A percentile compares a stretch with the other conserved stretches of the same genome.
Conservation (phyloP, 2,329 filamentous ascomycete genomes). For the Fusarium proliferatum region DNA sequence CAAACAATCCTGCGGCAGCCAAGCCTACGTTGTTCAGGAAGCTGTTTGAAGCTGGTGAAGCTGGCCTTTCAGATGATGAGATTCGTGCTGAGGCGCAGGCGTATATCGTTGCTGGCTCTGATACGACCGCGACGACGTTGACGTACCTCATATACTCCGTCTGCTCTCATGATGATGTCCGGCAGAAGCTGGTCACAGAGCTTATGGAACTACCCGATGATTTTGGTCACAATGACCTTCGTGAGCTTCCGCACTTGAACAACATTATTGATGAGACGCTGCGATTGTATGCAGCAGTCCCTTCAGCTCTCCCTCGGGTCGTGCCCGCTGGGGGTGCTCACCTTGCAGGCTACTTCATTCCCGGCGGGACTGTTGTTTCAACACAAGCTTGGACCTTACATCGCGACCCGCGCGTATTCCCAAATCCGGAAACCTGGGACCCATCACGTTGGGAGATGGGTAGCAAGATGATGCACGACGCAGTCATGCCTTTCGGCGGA, state of each 20-base stretch:
- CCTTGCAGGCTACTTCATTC: neutral
- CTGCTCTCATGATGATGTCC: accelerated
- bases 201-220: accelerated
- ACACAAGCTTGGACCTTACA: neutral
- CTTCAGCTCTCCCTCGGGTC: neutral
- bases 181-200: neutral
- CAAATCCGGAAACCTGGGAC: neutral
- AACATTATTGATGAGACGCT: neutral
- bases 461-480: neutral
- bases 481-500: neutral
- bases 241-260: accelerated
- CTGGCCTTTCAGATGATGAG: neutral
- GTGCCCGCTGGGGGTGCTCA: neutral
- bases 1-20: neutral
- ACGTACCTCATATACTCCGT: neutral
- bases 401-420: neutral
- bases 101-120: neutral
- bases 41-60: neutral
- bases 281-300: neutral
- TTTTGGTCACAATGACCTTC: neutral
- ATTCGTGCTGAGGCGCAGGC: neutral
- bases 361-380: accelerated
- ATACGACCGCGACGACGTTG: neutral
- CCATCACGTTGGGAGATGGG: neutral
- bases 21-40: neutral